These are phyloP conservation scores for Talaromyces sp. DNA, from an alignment of 2,329 filamentous ascomycete species.

Conservation along the genomic window DNA sequence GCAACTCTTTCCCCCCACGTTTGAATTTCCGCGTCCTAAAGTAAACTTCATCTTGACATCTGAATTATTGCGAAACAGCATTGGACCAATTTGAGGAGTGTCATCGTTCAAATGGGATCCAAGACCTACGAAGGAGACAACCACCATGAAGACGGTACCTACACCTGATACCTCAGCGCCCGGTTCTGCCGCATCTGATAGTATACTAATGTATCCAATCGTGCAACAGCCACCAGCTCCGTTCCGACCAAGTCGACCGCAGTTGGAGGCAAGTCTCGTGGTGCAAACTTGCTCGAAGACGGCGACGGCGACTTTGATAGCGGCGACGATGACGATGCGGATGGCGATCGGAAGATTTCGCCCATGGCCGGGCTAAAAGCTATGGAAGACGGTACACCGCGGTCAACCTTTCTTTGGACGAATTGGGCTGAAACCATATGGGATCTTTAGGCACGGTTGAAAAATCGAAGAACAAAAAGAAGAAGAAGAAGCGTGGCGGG, in stretches of 20 bases:
- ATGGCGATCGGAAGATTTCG: slow-evolving; percentile 13
- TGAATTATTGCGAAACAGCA: background rate
- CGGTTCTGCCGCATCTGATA: background rate
- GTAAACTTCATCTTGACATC: too few relatives aligned
- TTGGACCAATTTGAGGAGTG: background rate
- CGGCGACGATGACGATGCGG: slow-evolving; percentile 18
- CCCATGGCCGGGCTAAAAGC: slow-evolving; percentile 15
- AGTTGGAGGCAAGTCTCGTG: slow-evolving; percentile 38
- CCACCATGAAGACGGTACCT: slow-evolving; percentile 8
- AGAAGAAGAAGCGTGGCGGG: slow-evolving; percentile 35
- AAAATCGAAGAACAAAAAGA: slow-evolving; percentile 32
- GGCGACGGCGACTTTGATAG: slow-evolving; percentile 39
- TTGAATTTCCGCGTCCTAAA: background rate
- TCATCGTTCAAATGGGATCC: slow-evolving; percentile 6
- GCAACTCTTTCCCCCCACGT: background rate
- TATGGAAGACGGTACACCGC: slow-evolving; percentile 30
- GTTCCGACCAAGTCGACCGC: slow-evolving; percentile 16
- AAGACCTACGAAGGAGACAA: slow-evolving; percentile 8
- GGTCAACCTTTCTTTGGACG: background rate
- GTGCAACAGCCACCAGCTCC: slow-evolving; percentile 1
- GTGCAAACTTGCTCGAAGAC: slow-evolving; percentile 36
- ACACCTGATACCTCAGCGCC: background rate
- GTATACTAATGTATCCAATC: background rate
- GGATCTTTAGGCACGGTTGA: slow-evolving; percentile 12
- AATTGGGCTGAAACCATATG: background rate